Evolutionary conservation across 805 yeast genomes (phyloP).

Genomic region (Candida koratica): DNA sequence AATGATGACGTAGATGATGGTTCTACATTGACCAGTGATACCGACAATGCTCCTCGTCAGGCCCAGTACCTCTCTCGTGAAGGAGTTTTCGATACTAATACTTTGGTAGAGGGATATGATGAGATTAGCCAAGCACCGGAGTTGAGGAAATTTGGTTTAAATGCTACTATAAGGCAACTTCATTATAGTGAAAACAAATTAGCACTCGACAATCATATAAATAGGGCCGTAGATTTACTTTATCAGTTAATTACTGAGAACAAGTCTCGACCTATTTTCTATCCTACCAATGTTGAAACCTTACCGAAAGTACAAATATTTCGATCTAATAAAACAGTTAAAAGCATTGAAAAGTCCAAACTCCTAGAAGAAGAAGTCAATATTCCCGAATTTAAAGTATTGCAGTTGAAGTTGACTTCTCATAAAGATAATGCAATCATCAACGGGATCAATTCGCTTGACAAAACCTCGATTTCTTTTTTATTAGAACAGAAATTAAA

Average conservation of each 20-base stretch:
- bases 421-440: constrained; percentile 23
- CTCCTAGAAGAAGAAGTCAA: constrained; percentile 11
- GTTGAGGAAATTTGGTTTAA: constrained; percentile 22
- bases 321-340: constrained; percentile 10
- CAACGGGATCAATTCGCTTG: constrained; percentile 53
- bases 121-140: constrained; percentile 16
- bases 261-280: constrained; percentile 54
- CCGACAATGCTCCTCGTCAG: constrained; percentile 3
- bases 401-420: constrained; percentile 58
- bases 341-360: constrained; percentile 11
- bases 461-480: constrained; percentile 63
- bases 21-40: constrained; percentile 13
- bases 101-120: constrained; percentile 31
- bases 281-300: constrained; percentile 46
- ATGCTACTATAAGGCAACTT: constrained; percentile 64
- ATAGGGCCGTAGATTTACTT: constrained; percentile 48
- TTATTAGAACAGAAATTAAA: constrained; percentile 65
- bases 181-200: constrained; percentile 72
- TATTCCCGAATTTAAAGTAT: constrained; percentile 49
- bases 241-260: constrained; percentile 54
- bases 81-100: constrained; percentile 27
- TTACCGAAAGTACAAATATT: constrained; percentile 4
- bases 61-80: constrained; percentile 30
- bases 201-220: constrained; percentile 59
- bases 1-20: constrained; percentile 13